These are phyloP conservation scores for Curvularia sp. DNA, from an alignment of 2,329 filamentous ascomycete species.

Conservation along the genomic window DNA sequence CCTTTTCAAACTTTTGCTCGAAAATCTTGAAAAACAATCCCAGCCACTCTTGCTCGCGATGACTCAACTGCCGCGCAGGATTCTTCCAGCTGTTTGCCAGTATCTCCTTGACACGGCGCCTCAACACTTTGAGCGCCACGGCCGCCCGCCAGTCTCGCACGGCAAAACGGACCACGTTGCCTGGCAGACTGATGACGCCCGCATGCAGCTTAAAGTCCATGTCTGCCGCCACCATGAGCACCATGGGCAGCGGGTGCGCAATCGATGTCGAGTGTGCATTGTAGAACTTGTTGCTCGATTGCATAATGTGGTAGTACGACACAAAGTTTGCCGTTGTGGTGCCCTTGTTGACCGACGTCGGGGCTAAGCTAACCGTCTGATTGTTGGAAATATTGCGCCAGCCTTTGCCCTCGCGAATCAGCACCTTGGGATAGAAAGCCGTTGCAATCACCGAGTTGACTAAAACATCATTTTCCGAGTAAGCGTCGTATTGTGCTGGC, in stretches of 20 bases:
- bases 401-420: slow-evolving; percentile 83
- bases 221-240: slow-evolving; percentile 79
- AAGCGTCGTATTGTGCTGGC: slow-evolving; percentile 74
- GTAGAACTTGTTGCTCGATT: slow-evolving; percentile 80
- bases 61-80: slow-evolving; percentile 50
- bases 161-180: slow-evolving; percentile 83
- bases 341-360: slow-evolving; percentile 85
- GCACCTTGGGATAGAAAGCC: slow-evolving; percentile 94
- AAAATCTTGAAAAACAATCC: slow-evolving; percentile 45
- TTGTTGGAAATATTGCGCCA: slow-evolving; percentile 94
- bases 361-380: slow-evolving; percentile 85
- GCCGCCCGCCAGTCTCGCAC: slow-evolving; percentile 89
- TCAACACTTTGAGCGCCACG: slow-evolving; percentile 84
- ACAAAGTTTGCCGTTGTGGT: slow-evolving; percentile 72
- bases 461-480: slow-evolving; percentile 81
- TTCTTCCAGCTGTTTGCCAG: slow-evolving; percentile 73
- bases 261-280: slow-evolving; percentile 78
- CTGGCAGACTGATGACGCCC: slow-evolving; percentile 85
- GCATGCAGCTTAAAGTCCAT: slow-evolving; percentile 89
- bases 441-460: slow-evolving; percentile 85
- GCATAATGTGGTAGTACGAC: slow-evolving; percentile 98
- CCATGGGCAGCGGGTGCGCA: slow-evolving; percentile 75
- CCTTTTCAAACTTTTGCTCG: slow-evolving; percentile 41
- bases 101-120: slow-evolving; percentile 76
- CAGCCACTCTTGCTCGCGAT: slow-evolving; percentile 55